Evolutionary conservation across 1,284 basidiomycete genomes (phyloP), one percentile per base, ranked within the genome.

Genomic region (Sanghuangporus baumii): DNA sequence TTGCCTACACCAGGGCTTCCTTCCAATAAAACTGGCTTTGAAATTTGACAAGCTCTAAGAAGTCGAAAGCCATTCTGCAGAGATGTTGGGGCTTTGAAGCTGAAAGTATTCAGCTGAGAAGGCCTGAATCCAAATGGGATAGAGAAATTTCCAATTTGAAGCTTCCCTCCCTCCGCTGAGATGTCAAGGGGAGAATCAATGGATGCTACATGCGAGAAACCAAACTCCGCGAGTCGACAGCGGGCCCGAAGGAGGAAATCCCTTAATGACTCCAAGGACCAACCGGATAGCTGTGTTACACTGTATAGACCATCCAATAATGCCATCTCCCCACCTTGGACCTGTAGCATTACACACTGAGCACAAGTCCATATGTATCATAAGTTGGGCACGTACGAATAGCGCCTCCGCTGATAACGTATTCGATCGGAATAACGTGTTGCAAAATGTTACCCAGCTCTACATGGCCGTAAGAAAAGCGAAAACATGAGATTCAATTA

Each of bases 1-100:
- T 99, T 99, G 5, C 98, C 97, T n/a, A 99, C 97, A 2, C 97
- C 97, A 4, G 98, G 98, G 73, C 94, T 98, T 1, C 97, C 97
- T 74, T 99, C 97, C 2, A 99, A 82, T 36, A 99, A 81, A 59
- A 99, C 92, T 0, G 97, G 94, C 74, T 98, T 99, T 6, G 79
- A 75, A 0, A 99, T 81, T 72, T 98, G 95, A 66, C 92, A 91
- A 6, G 95, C 97, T 62, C 97, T 85, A 18, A 96, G 77, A 3
- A 99, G 87, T 38, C 96, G 88, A 81, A 94, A 85, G 14, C 92
- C 90, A 74, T 99, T 99, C 64, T 89, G 83, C 26, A 83, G 84
- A 7, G 96, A 92, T 1, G 97, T 99, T 0, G 93, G 93, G 0
- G 95, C 96, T 55, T 88, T 81, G 56, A 98, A 84, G 69, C 89